These are phyloP conservation scores for Ceratocystis ficicola DNA, from an alignment of 2,329 filamentous ascomycete species.

Conservation along the genomic window DNA sequence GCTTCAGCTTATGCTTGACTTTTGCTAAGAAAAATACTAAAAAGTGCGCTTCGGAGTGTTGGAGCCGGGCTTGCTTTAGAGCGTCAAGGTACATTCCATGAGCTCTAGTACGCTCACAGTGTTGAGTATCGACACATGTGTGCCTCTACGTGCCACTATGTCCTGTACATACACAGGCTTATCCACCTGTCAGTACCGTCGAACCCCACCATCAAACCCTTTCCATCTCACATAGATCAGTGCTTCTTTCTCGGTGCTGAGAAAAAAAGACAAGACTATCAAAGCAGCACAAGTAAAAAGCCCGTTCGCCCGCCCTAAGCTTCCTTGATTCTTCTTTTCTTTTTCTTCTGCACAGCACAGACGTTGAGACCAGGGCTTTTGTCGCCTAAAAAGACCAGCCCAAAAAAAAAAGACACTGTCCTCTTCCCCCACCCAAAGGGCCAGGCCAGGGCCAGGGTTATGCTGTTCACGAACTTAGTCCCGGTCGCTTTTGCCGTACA, in stretches of 20 bases:
- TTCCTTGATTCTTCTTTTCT: constrained; percentile 8
- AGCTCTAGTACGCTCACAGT: background rate
- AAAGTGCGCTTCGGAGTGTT: too few relatives aligned
- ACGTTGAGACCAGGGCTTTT: background rate
- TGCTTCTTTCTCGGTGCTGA: background rate
- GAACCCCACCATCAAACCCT: background rate
- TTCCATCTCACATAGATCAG: background rate
- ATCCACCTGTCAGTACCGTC: background rate
- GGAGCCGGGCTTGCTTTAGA: too few relatives aligned
- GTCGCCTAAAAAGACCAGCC: constrained; percentile 1
- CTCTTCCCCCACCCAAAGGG: background rate
- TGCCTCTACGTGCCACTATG: background rate
- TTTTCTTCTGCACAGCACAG: constrained; percentile 13
- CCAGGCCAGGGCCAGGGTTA: background rate
- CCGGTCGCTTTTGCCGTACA: background rate
- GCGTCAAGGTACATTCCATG: background rate
- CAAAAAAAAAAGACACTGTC: background rate
- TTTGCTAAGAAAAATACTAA: too few relatives aligned
- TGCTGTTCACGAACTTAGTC: background rate
- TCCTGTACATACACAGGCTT: background rate
- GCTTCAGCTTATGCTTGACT: too few relatives aligned
- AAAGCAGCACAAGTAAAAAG: background rate
- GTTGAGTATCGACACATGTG: background rate
- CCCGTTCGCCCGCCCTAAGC: background rate
- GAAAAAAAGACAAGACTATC: background rate